phyloP scores from a whole-genome alignment of 2,329 filamentous ascomycete species.

The Fusarium sp. region DNA sequence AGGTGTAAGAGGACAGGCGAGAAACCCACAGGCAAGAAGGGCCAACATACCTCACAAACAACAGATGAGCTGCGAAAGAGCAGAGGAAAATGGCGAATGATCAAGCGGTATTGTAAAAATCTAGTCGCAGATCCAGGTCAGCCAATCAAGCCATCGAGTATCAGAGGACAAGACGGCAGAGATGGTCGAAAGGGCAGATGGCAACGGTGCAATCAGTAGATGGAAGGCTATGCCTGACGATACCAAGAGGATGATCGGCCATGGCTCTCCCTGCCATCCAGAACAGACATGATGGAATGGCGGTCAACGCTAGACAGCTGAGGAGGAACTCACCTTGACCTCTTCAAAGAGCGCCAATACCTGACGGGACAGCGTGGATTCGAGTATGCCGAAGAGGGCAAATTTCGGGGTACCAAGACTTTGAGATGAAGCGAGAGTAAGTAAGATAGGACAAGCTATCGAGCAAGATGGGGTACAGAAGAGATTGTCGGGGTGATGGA shows the following conservation, averaged over 20 bases:
- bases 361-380: constrained; percentile 47
- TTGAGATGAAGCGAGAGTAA: constrained; percentile 68
- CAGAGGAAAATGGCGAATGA: constrained; percentile 49
- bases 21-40: neutral
- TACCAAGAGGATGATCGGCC: neutral
- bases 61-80: constrained; percentile 49
- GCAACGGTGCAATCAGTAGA: neutral
- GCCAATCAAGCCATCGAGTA: neutral
- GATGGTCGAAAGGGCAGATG: neutral
- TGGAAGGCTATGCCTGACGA: neutral
- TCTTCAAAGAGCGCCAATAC: constrained; percentile 44
- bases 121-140: constrained; percentile 21
- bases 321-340: constrained; percentile 40
- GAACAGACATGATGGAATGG: neutral
- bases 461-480: constrained; percentile 65
- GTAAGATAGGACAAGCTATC: constrained; percentile 71
- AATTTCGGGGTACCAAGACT: constrained; percentile 64
- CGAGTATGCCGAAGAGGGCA: constrained; percentile 51
- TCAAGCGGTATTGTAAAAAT: constrained; percentile 47
- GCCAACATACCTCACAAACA: constrained; percentile 48
- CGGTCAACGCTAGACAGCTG: neutral
- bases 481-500: constrained; percentile 50
- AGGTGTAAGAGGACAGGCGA: neutral
- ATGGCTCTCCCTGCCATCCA: neutral
- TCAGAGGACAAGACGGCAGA: neutral